Percentiles rank a stretch among this genome's conserved stretches.
Conservation (phyloP, 1,139 yeast genomes). For the Blastobotrys arbuscula region DNA sequence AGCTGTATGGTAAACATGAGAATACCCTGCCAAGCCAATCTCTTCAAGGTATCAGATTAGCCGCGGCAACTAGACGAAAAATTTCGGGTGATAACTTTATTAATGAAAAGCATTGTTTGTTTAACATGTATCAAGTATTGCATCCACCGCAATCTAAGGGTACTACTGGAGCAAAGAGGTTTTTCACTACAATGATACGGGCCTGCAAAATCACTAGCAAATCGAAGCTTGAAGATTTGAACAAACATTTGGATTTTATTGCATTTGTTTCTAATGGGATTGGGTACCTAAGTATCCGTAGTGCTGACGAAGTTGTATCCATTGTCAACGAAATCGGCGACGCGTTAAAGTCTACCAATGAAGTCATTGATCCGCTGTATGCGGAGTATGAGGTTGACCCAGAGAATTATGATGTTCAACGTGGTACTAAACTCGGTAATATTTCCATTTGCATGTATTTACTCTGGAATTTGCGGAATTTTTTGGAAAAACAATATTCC, state of each 20-base stretch:
- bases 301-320: conserved; percentile 8
- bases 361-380: conserved; percentile 9
- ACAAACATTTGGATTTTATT: conserved; percentile 6
- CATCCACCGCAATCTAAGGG: conserved; percentile 10
- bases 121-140: conserved; percentile 7
- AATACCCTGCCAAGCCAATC: conserved; percentile 61
- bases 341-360: conserved; percentile 5
- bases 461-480: conserved; percentile 9
- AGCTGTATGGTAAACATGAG: conserved; percentile 61
- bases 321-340: conserved; percentile 9
- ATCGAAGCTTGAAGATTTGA: not conserved
- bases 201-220: conserved; percentile 4
- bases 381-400: not conserved
- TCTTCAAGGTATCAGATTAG: conserved; percentile 54
- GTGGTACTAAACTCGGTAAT: not conserved
- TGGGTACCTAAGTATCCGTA: conserved; percentile 4
- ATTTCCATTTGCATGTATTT: conserved; percentile 1
- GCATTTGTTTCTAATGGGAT: conserved; percentile 9
- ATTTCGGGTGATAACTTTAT: conserved; percentile 3
- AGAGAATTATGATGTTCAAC: not conserved
- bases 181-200: conserved; percentile 8
- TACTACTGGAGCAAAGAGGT: conserved; percentile 6
- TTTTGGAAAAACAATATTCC: not conserved
- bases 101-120: conserved; percentile 3
- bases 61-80: conserved; percentile 42